Conservation (phyloP, 768 basidiomycete species). For the Clavulina sp. region DNA sequence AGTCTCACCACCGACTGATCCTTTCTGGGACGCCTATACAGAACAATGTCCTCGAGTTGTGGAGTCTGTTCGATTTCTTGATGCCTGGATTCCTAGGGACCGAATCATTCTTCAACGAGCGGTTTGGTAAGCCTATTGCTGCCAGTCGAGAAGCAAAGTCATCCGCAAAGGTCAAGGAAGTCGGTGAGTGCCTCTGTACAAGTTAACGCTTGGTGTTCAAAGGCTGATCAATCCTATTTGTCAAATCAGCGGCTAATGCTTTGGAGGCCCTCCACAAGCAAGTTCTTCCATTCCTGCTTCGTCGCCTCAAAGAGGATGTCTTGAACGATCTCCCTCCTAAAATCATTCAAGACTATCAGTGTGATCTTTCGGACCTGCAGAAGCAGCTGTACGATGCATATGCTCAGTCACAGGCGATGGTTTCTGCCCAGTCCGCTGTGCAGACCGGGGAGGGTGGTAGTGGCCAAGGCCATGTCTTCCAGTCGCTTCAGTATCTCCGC, state of each 20-base stretch:
- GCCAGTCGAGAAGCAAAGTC: conserved; percentile 85
- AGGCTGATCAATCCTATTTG: not conserved
- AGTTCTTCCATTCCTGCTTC: conserved; percentile 92
- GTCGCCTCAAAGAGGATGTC: conserved; percentile 94
- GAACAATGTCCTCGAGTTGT: conserved; percentile 94
- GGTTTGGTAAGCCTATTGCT: conserved; percentile 89
- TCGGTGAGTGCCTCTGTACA: conserved; percentile 38
- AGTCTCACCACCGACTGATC: conserved; percentile 83
- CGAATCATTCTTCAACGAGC: conserved; percentile 83
- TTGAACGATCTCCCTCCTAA: conserved; percentile 91
- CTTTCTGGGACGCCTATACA: conserved; percentile 97
- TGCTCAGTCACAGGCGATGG: conserved; percentile 53
- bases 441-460: conserved; percentile 18
- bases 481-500: conserved; percentile 87
- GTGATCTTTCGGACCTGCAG: conserved; percentile 89
- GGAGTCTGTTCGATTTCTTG: conserved; percentile 97
- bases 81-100: conserved; percentile 99
- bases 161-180: conserved; percentile 74
- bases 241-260: conserved; percentile 75
- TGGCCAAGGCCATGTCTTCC: conserved; percentile 81
- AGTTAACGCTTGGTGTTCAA: not conserved
- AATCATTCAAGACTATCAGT: conserved; percentile 99
- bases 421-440: conserved; percentile 47
- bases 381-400: conserved; percentile 91
- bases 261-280: conserved; percentile 96